Evolutionary conservation across 257 asterid species (phyloP), one percentile per base, ranked within the genome.

Genomic region (Striga asiatica): DNA sequence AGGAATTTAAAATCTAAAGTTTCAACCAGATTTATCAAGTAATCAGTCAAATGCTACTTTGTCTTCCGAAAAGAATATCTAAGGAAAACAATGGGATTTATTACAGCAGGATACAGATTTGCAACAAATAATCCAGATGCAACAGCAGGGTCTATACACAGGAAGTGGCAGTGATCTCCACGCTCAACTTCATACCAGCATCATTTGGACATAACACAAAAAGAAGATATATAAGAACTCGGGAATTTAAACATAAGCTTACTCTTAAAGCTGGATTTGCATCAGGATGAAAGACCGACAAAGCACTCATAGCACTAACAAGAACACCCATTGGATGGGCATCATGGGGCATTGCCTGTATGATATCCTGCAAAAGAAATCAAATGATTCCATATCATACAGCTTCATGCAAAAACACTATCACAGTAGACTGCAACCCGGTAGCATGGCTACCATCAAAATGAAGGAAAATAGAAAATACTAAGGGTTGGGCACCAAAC

Each of bases 291-390:
- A 87, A 91, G 56, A 91, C 77, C 12, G 98, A 91, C 52, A 91
- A 96, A 51, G 95, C 84, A 71, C 98, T 82, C 94, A 91, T 78
- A 53, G 96, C 85, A 56, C 96, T 87, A 69, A 91, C 96, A 64
- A 91, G 96, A 67, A 87, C 98, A 68, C 98, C 98, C 98, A 91
- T 91, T 11, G 98, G 98, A 73, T 91, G 98, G 64, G 98, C 98
- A 75, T 91, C 95, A 69, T 91, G 98, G 43, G 98, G 98, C 96
- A 91, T 91, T 50, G 98, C 77, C 65, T 91, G 96, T 74, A 91
- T 91, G 55, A 87, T 91, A 56, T 91, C 96, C 98, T 91, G 84
- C 80, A 84, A 58, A 73, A 57, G 66, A 54, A 48, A 76, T 45
- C 62, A 49, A 16, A 66, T 12, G 39, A 47, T 48, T 35, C 78